Conservation (phyloP, 192 early-diverging fungal genomes). For the Geosiphon pyriformis region DNA sequence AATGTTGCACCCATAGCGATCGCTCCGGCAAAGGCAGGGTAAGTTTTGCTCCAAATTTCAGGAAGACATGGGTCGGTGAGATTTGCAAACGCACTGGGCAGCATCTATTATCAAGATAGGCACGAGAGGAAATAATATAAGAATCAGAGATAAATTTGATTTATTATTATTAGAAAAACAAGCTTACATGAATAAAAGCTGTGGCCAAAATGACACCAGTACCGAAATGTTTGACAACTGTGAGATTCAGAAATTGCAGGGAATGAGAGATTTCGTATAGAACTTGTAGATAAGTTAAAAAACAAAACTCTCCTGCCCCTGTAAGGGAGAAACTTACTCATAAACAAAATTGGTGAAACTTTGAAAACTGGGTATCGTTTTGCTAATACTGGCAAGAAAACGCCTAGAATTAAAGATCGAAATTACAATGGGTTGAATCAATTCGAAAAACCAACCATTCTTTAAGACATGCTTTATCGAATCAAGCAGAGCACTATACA, state of each 20-base stretch:
- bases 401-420: slow-evolving; percentile 31
- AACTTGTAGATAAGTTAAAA: not conserved
- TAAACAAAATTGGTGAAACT: not conserved
- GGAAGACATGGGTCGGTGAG: slow-evolving; percentile 34
- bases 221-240: slow-evolving; percentile 35
- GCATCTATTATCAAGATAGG: slow-evolving; percentile 34
- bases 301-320: not conserved
- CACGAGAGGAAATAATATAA: too few species aligned
- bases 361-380: not conserved
- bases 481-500: slow-evolving; percentile 1
- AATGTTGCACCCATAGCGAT: slow-evolving; percentile 22
- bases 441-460: not conserved
- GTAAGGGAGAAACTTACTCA: not conserved
- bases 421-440: too few species aligned
- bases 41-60: slow-evolving; percentile 6
- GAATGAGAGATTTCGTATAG: not conserved
- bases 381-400: slow-evolving; percentile 38
- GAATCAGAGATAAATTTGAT: not conserved
- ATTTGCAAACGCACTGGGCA: slow-evolving; percentile 39
- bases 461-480: not conserved
- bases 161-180: not conserved
- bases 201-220: slow-evolving; percentile 70
- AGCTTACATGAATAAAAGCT: slow-evolving; percentile 58
- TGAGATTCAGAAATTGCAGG: too few species aligned
- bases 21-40: slow-evolving; percentile 17